Evolutionary conservation across 148 eudicot genomes (phyloP).

Genomic region (Rhododendron vialii): DNA sequence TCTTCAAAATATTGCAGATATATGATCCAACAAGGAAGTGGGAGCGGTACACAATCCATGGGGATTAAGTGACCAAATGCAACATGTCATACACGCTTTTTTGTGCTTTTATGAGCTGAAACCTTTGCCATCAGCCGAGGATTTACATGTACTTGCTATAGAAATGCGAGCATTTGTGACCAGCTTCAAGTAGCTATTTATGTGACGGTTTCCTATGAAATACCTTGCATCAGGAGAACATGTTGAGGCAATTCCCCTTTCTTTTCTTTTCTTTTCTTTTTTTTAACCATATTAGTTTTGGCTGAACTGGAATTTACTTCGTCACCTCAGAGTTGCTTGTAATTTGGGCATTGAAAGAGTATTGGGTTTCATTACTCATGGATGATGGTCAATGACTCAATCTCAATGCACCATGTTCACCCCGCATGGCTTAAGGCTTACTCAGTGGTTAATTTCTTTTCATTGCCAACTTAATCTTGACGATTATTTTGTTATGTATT

Average conservation of each 20-base stretch:
- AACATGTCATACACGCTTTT: not conserved
- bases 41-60: conserved; percentile 96
- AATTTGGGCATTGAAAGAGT: not conserved
- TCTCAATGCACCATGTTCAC: not conserved
- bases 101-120: not conserved
- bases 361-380: not conserved
- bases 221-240: too few relatives aligned
- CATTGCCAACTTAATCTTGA: not conserved
- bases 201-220: not conserved
- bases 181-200: not conserved
- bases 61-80: conserved; percentile 41
- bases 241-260: too few relatives aligned
- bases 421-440: not conserved
- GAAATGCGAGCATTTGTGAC: not conserved
- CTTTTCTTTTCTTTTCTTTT: not conserved
- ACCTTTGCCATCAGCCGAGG: not conserved
- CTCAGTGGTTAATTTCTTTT: not conserved
- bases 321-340: not conserved
- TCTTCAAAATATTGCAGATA: conserved; percentile 45
- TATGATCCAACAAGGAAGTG: conserved; percentile 90
- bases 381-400: not conserved
- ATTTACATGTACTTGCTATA: not conserved
- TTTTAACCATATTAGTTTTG: not conserved
- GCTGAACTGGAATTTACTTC: not conserved
- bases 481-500: not conserved